phyloP scores from a whole-genome alignment of 345 rosid species.

The Draba incana region DNA sequence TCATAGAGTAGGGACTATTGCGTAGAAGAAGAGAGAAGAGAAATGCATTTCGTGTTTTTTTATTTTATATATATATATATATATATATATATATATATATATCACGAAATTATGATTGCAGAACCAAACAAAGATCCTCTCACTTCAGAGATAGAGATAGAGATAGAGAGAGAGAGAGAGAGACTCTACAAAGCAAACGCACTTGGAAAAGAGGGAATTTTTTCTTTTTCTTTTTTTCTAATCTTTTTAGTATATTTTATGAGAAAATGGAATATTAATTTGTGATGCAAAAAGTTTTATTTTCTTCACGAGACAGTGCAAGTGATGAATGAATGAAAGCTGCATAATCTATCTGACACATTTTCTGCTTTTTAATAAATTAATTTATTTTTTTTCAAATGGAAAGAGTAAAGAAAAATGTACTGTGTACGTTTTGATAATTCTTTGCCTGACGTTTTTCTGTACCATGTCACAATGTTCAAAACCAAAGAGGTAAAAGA shows the following conservation, averaged over 20 bases:
- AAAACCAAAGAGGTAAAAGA: slow-evolving; percentile 26
- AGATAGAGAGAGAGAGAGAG: slow-evolving; percentile 34
- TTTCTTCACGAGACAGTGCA: slow-evolving; percentile 74
- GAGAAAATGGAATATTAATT: not conserved
- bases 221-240: not conserved
- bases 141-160: slow-evolving; percentile 33
- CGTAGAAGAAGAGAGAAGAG: slow-evolving; percentile 18
- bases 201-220: slow-evolving; percentile 47
- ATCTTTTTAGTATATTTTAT: not conserved
- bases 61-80: not conserved
- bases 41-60: slow-evolving; percentile 26
- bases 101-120: slow-evolving; percentile 40
- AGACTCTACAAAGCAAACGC: slow-evolving; percentile 43
- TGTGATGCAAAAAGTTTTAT: slow-evolving; percentile 35
- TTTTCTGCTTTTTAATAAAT: slow-evolving; percentile 23
- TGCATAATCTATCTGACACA: slow-evolving; percentile 44
- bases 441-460: slow-evolving; percentile 39
- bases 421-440: slow-evolving; percentile 39
- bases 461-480: slow-evolving; percentile 33
- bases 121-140: slow-evolving; percentile 52
- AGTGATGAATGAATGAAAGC: slow-evolving; percentile 53
- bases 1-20: slow-evolving; percentile 46
- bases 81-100: not conserved
- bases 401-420: slow-evolving; percentile 14
- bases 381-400: not conserved